These are phyloP conservation scores for Magnusiomyces sp. DNA, from an alignment of 1,139 yeast genomes.

Conservation along the genomic window DNA sequence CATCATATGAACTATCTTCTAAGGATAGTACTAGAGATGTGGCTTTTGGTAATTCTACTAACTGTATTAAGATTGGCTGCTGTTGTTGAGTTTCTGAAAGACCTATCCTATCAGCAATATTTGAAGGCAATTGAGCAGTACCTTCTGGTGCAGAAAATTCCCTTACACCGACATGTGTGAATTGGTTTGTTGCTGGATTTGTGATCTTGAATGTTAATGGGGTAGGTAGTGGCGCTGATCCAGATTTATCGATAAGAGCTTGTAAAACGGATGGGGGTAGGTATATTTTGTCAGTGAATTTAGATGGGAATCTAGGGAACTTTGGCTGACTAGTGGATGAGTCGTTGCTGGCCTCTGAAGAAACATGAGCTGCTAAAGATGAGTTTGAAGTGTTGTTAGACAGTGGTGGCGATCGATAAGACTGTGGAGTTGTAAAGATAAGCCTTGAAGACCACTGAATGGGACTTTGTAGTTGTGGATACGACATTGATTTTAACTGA, in stretches of 20 bases:
- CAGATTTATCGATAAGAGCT: constrained; percentile 20
- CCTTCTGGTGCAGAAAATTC: constrained; percentile 35
- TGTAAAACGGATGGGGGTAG: constrained; percentile 29
- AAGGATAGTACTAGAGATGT: constrained; percentile 30
- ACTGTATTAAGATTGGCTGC: constrained; percentile 18
- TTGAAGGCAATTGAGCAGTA: constrained; percentile 25
- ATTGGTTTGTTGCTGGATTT: constrained; percentile 18
- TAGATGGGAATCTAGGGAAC: not conserved
- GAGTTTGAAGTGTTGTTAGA: not conserved
- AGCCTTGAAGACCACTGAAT: constrained; percentile 11
- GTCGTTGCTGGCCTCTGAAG: not conserved
- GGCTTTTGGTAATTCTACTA: constrained; percentile 32
- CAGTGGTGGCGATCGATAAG: constrained; percentile 1
- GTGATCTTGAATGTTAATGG: constrained; percentile 32
- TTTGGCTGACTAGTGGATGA: not conserved
- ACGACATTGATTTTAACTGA: not conserved
- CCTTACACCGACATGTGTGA: constrained; percentile 35
- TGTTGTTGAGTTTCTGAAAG: constrained; percentile 16
- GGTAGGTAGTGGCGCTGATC: constrained; percentile 24
- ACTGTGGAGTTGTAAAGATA: constrained; percentile 1
- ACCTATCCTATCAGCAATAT: constrained; percentile 23
- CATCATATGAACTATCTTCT: constrained; percentile 15
- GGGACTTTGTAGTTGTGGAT: not conserved
- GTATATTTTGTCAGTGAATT: constrained; percentile 24
- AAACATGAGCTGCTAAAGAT: not conserved